Conservation (phyloP, 768 basidiomycete genomes). For the Boletus edulis region DNA sequence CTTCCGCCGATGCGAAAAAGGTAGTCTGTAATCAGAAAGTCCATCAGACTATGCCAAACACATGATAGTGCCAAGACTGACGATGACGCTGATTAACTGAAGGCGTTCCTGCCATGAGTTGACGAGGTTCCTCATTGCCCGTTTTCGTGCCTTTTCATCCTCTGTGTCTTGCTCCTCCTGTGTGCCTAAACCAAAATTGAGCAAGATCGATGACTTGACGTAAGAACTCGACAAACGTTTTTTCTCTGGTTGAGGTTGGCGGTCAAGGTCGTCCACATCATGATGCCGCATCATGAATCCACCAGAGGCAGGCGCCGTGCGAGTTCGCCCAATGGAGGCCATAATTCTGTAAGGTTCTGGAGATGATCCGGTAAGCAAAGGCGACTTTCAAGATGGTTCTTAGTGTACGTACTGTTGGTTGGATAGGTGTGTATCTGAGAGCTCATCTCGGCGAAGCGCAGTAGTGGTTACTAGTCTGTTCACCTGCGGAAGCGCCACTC, state of each 20-base stretch:
- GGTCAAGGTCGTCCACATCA: slow-evolving; percentile 5
- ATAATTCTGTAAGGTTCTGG: slow-evolving; percentile 11
- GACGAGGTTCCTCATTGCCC: slow-evolving; percentile 48
- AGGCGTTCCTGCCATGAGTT: slow-evolving; percentile 63
- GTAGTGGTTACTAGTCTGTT: background rate
- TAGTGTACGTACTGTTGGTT: slow-evolving; percentile 5
- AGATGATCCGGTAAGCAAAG: background rate
- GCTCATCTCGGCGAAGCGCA: too few species aligned
- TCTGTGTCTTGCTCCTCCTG: slow-evolving; percentile 49
- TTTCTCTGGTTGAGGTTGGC: slow-evolving; percentile 1
- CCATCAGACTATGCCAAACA: background rate
- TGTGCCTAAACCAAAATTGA: slow-evolving; percentile 29
- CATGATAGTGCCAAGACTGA: slow-evolving; percentile 27
- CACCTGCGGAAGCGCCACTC: background rate
- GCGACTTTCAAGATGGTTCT: background rate
- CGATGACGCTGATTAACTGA: slow-evolving; percentile 59
- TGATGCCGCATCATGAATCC: slow-evolving; percentile 19
- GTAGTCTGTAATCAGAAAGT: slow-evolving; percentile 42
- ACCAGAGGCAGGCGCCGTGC: slow-evolving; percentile 7
- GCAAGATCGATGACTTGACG: background rate
- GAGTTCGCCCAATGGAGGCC: slow-evolving; percentile 4
- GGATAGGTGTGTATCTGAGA: background rate
- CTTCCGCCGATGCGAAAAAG: slow-evolving; percentile 60
- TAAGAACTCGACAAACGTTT: slow-evolving; percentile 14
- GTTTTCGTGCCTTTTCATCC: slow-evolving; percentile 44